These are phyloP conservation scores for Chamaecyparis obtusa DNA, from an alignment of 75 land plant genomes.

Conservation along the genomic window DNA sequence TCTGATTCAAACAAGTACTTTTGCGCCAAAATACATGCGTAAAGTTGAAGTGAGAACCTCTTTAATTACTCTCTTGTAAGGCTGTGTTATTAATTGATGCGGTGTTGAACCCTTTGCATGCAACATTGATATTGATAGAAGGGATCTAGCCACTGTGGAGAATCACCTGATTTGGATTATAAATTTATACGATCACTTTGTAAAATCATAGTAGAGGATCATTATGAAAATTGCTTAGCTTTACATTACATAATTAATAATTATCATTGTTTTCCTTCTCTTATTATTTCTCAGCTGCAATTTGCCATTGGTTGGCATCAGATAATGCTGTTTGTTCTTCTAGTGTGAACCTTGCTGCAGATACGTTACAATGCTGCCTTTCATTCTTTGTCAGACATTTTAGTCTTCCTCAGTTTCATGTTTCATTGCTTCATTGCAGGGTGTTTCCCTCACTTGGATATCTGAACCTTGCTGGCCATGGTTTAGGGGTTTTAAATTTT, in stretches of 20 bases:
- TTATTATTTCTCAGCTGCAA: background rate
- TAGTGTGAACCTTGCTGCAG: background rate
- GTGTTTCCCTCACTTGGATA: background rate
- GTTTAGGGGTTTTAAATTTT: too few relatives aligned
- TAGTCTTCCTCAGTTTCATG: background rate
- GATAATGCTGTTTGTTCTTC: background rate
- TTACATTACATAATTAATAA: background rate
- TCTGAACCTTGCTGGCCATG: background rate
- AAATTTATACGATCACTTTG: background rate
- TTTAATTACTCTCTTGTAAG: background rate
- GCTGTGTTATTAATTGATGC: background rate
- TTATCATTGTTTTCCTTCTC: background rate
- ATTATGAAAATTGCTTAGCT: background rate
- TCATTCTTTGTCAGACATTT: background rate
- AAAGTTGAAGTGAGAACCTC: too few relatives aligned
- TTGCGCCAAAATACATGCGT: too few relatives aligned
- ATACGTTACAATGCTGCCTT: background rate
- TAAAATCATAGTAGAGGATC: background rate
- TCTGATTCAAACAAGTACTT: too few relatives aligned
- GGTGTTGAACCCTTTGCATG: background rate
- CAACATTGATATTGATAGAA: background rate
- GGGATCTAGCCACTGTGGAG: background rate
- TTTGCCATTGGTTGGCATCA: background rate
- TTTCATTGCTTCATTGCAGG: background rate
- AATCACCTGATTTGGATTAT: too few relatives aligned